phyloP scores from a whole-genome alignment of 176 grass and related monocot genomes.

The Leersia perrieri region DNA sequence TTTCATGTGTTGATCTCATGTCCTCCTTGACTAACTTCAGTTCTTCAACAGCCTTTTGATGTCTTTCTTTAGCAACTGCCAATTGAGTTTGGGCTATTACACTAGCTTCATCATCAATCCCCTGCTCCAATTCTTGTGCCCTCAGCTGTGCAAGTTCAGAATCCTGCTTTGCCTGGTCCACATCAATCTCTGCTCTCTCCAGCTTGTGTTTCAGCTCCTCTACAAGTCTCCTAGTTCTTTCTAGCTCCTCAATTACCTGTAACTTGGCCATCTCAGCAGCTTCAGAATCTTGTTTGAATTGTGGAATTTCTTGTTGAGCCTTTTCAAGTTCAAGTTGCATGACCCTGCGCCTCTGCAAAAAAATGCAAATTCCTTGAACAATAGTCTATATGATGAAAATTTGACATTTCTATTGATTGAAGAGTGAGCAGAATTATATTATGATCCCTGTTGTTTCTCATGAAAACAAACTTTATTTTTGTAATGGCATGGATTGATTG shows the following conservation, averaged over 20 bases:
- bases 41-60: slow-evolving; percentile 71
- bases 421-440: slow-evolving; percentile 13
- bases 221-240: slow-evolving; percentile 50
- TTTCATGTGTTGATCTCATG: slow-evolving; percentile 53
- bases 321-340: slow-evolving; percentile 71
- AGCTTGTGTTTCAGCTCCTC: slow-evolving; percentile 79
- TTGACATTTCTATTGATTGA: background rate
- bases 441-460: background rate
- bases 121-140: slow-evolving; percentile 69
- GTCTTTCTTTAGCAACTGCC: slow-evolving; percentile 60
- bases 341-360: slow-evolving; percentile 55
- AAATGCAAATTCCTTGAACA: slow-evolving; percentile 12
- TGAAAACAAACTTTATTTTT: background rate
- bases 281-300: slow-evolving; percentile 52
- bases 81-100: slow-evolving; percentile 65
- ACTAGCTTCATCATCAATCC: slow-evolving; percentile 67
- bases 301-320: slow-evolving; percentile 61
- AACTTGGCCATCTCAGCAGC: slow-evolving; percentile 56
- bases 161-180: slow-evolving; percentile 83
- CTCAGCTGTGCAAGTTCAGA: slow-evolving; percentile 72
- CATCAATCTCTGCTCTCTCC: slow-evolving; percentile 72
- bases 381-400: background rate
- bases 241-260: slow-evolving; percentile 54
- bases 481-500: background rate
- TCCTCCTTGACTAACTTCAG: slow-evolving; percentile 54